Conservation (phyloP, 1,284 basidiomycete species). For the Moesziomyces sp. region DNA sequence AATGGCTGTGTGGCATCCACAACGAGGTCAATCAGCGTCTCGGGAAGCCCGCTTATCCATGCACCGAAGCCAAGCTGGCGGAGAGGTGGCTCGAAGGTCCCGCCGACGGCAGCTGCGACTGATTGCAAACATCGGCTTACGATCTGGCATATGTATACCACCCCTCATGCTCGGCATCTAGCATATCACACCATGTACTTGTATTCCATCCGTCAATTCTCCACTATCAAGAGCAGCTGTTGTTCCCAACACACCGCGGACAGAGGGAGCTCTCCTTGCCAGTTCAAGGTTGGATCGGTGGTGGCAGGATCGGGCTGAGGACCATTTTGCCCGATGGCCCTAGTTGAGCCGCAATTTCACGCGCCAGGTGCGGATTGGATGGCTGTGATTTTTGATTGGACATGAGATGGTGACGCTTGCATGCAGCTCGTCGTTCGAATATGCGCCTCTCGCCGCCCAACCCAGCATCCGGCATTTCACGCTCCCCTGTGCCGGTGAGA, state of each 20-base stretch:
- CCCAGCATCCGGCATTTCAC: neutral
- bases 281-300: neutral
- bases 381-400: conserved; percentile 15
- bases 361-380: conserved; percentile 1
- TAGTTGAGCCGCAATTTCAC: conserved; percentile 14
- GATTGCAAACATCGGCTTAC: conserved; percentile 5
- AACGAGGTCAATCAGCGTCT: conserved; percentile 65
- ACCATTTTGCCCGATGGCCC: neutral
- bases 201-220: neutral
- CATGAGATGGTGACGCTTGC: conserved; percentile 11
- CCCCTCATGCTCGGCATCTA: conserved; percentile 8
- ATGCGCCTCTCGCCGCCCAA: neutral
- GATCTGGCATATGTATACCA: conserved; percentile 2
- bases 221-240: too few species aligned
- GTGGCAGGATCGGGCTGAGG: neutral
- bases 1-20: conserved; percentile 64
- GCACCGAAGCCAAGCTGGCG: conserved; percentile 49
- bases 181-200: conserved; percentile 14
- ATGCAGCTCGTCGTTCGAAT: conserved; percentile 6
- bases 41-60: conserved; percentile 59
- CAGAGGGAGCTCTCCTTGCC: too few species aligned
- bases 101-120: conserved; percentile 58
- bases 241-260: neutral
- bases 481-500: conserved; percentile 2
- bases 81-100: conserved; percentile 63